These are phyloP conservation scores for Torulaspora globosa DNA, from an alignment of 1,139 yeast genomes.

Conservation along the genomic window DNA sequence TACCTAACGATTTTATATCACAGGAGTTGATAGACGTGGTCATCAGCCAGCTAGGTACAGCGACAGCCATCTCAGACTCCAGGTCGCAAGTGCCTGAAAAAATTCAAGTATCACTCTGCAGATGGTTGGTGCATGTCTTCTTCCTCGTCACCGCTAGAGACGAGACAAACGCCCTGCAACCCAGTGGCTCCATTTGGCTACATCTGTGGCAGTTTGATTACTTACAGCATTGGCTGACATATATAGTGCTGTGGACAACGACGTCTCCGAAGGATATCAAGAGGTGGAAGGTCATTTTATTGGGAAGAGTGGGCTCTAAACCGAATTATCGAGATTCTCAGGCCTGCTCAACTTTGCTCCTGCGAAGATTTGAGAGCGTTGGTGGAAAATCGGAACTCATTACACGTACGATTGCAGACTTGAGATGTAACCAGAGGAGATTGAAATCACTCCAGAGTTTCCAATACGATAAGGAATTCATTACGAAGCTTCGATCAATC, in stretches of 20 bases:
- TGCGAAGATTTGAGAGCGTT: slow-evolving; percentile 20
- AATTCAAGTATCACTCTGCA: slow-evolving; percentile 37
- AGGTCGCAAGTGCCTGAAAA: slow-evolving; percentile 20
- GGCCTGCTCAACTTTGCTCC: slow-evolving; percentile 23
- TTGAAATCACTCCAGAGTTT: slow-evolving; percentile 20
- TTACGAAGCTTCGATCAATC: slow-evolving; percentile 10
- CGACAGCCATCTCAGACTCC: slow-evolving; percentile 19
- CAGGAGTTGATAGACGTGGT: slow-evolving; percentile 31
- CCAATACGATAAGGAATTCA: slow-evolving; percentile 18
- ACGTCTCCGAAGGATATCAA: slow-evolving; percentile 36
- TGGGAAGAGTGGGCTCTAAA: slow-evolving; percentile 20
- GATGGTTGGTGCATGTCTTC: slow-evolving; percentile 42
- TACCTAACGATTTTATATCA: slow-evolving; percentile 37
- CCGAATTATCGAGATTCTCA: slow-evolving; percentile 26
- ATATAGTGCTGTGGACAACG: slow-evolving; percentile 42
- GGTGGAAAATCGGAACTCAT: slow-evolving; percentile 19
- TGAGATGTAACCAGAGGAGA: slow-evolving; percentile 20
- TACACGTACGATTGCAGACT: slow-evolving; percentile 13
- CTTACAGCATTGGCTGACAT: slow-evolving; percentile 44
- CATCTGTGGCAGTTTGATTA: slow-evolving; percentile 45
- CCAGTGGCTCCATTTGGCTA: slow-evolving; percentile 39
- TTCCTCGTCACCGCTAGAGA: slow-evolving; percentile 29
- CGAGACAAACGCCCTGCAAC: slow-evolving; percentile 27
- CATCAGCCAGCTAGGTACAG: slow-evolving; percentile 35
- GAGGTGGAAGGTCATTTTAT: slow-evolving; percentile 29